Percentiles rank a stretch among this genome's conserved stretches.
Conservation (phyloP, 345 rosid genomes). For the Stellera chamaejasme region DNA sequence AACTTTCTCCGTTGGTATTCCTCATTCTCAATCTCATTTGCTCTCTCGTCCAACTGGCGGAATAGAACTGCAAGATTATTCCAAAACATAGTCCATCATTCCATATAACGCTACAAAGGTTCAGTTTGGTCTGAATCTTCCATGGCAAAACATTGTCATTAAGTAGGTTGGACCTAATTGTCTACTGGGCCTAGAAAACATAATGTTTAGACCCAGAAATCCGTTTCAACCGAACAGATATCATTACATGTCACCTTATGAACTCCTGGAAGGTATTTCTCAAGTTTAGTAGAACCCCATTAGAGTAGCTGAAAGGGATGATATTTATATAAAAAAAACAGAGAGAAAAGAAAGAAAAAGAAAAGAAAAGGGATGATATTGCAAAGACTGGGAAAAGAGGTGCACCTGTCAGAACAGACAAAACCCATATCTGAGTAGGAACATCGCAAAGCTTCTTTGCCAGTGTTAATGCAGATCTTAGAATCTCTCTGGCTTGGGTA, state of each 20-base stretch:
- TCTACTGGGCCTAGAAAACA: background rate
- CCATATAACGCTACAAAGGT: no score
- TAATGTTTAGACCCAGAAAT: background rate
- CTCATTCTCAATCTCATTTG: conserved; percentile 89
- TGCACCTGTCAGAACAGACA: conserved; percentile 79
- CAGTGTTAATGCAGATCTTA: conserved; percentile 83
- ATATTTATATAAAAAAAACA: no score
- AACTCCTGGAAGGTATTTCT: background rate
- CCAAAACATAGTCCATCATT: no score
- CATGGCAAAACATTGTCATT: no score
- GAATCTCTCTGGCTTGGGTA: conserved; percentile 85
- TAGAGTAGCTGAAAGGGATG: background rate
- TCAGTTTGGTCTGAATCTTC: no score
- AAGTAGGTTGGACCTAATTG: background rate
- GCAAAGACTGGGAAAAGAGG: background rate
- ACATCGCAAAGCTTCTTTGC: conserved; percentile 86
- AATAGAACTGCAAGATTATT: conserved; percentile 44
- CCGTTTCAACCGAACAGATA: background rate
- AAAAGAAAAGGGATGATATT: background rate
- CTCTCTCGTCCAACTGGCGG: conserved; percentile 68
- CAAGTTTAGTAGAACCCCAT: background rate
- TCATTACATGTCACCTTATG: background rate
- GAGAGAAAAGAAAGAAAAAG: no score
- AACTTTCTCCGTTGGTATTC: conserved; percentile 60
- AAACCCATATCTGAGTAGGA: conserved; percentile 95